phyloP scores from a whole-genome alignment of 2,329 filamentous ascomycete species.

The Pestalotiopsis sp. region DNA sequence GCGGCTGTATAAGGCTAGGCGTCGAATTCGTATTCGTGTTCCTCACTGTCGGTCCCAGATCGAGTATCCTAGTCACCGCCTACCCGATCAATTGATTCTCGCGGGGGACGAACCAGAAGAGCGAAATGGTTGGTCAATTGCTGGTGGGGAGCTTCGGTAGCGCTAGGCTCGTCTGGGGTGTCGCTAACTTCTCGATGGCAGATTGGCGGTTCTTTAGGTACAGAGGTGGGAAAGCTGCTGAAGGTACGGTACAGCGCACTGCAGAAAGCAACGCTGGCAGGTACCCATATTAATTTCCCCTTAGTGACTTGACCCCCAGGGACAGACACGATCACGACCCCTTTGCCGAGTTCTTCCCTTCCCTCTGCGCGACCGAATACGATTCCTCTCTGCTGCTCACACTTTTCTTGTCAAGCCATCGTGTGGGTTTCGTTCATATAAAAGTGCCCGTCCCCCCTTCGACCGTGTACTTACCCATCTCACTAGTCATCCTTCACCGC shows the following conservation, averaged over 20 bases:
- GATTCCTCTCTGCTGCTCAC: background rate
- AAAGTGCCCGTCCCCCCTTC: background rate
- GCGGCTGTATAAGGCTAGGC: background rate
- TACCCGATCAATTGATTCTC: background rate
- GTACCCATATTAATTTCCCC: constrained; percentile 13
- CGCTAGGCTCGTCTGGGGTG: background rate
- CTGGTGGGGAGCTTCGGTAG: constrained; percentile 2
- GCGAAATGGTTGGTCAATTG: constrained; percentile 2
- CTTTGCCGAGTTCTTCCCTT: constrained; percentile 1
- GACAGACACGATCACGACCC: constrained; percentile 6
- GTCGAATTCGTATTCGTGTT: constrained; percentile 11
- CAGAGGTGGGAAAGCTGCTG: background rate
- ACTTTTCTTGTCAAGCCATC: background rate
- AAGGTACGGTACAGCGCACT: background rate
- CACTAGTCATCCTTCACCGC: background rate
- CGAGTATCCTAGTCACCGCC: background rate
- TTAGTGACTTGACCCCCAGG: background rate
- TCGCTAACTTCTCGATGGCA: background rate
- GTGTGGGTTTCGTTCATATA: background rate
- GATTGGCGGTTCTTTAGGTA: background rate
- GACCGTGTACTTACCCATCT: background rate
- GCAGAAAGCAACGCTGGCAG: background rate
- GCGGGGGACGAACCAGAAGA: background rate
- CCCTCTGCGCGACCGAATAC: constrained; percentile 6
- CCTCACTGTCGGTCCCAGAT: background rate